Conservation (phyloP, 805 yeast genomes). For the Ogataea allantospora region DNA sequence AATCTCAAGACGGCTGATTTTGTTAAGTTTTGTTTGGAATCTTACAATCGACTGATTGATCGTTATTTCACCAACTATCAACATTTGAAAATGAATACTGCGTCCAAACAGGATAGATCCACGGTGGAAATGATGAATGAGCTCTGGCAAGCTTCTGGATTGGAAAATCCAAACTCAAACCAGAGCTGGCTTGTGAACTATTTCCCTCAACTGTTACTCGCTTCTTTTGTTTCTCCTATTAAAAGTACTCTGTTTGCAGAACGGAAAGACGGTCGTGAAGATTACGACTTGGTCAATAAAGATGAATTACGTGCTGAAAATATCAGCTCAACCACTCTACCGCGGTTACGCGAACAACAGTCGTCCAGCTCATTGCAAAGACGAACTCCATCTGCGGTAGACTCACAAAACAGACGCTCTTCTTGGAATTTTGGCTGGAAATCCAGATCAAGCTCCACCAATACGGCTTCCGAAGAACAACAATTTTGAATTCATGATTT, state of each 20-base stretch:
- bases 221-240: slow-evolving; percentile 18
- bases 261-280: slow-evolving; percentile 27
- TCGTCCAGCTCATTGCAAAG: slow-evolving; percentile 14
- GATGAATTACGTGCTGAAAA: slow-evolving; percentile 24
- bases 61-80: slow-evolving; percentile 10
- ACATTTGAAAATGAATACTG: slow-evolving; percentile 12
- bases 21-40: slow-evolving; percentile 1
- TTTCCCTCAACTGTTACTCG: slow-evolving; percentile 16
- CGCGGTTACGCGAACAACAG: slow-evolving; percentile 14
- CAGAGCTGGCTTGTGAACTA: slow-evolving; percentile 5
- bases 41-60: slow-evolving; percentile 19
- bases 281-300: slow-evolving; percentile 46
- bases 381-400: slow-evolving; percentile 6
- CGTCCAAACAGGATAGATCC: slow-evolving; percentile 5
- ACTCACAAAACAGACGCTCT: slow-evolving; percentile 17
- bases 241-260: slow-evolving; percentile 5
- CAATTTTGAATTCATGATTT: slow-evolving; percentile 4
- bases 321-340: slow-evolving; percentile 10
- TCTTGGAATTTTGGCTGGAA: slow-evolving; percentile 30
- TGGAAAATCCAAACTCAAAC: background rate
- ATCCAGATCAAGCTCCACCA: slow-evolving; percentile 19
- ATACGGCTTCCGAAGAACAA: slow-evolving; percentile 4
- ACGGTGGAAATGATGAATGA: slow-evolving; percentile 12
- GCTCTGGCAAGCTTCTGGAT: slow-evolving; percentile 10
- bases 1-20: slow-evolving; percentile 17